A percentile compares a stretch with the other conserved stretches of the same genome.
These are phyloP conservation scores for Fallopia convolvulus DNA, from an alignment of 148 eudicot genomes.

Conservation along the genomic window DNA sequence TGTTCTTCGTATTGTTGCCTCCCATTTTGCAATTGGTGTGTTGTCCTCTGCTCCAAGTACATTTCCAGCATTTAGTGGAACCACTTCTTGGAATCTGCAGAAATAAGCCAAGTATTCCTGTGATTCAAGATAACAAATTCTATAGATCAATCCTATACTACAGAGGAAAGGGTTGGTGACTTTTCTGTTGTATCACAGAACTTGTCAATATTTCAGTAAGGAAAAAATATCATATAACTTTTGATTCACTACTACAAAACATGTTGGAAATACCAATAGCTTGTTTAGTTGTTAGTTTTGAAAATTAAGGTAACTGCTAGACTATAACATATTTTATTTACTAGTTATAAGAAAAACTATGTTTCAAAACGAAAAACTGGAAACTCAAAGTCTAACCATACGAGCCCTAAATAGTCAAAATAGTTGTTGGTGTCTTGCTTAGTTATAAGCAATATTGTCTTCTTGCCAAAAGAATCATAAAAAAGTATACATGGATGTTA, in stretches of 20 bases:
- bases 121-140: background rate
- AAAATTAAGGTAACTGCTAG: too few species aligned
- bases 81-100: slow-evolving; percentile 87
- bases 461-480: too few species aligned
- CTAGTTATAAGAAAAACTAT: background rate
- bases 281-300: too few species aligned
- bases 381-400: too few species aligned
- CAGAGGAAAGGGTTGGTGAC: too few species aligned
- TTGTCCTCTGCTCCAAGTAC: slow-evolving; percentile 78
- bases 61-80: slow-evolving; percentile 81
- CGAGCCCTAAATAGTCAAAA: too few species aligned
- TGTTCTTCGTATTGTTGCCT: slow-evolving; percentile 54
- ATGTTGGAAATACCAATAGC: background rate
- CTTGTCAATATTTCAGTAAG: too few species aligned
- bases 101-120: background rate
- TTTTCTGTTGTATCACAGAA: too few species aligned
- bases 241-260: background rate
- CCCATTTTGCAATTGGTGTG: slow-evolving; percentile 80
- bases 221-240: too few species aligned
- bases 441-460: too few species aligned
- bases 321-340: too few species aligned
- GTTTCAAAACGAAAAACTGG: background rate
- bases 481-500: background rate
- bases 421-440: too few species aligned
- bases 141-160: background rate